phyloP scores from a whole-genome alignment of 768 basidiomycete genomes.

The Leccinum boreale region DNA sequence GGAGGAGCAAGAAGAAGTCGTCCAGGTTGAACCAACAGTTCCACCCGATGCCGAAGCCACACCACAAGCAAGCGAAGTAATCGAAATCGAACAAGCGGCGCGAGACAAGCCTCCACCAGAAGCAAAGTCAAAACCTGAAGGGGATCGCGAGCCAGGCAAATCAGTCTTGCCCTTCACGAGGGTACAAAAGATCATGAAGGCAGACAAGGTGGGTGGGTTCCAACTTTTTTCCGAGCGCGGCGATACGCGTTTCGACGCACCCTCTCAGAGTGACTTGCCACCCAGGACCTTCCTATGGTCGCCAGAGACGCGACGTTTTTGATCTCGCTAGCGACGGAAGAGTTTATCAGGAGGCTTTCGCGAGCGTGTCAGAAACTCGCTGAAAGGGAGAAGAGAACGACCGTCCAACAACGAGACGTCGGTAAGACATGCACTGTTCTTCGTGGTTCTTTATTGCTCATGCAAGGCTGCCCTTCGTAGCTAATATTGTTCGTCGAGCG shows the following conservation, averaged over 20 bases:
- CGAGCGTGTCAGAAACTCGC: conserved; percentile 72
- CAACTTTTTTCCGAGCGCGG: background rate
- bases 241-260: background rate
- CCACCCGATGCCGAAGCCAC: conserved; percentile 4
- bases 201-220: conserved; percentile 60
- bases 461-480: conserved; percentile 34
- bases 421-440: conserved; percentile 43
- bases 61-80: conserved; percentile 1
- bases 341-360: conserved; percentile 75
- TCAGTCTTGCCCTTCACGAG: conserved; percentile 72
- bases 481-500: conserved; percentile 56
- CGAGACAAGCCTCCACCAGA: conserved; percentile 10
- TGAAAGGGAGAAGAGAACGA: conserved; percentile 65
- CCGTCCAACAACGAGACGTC: conserved; percentile 76
- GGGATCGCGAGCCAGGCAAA: conserved; percentile 53
- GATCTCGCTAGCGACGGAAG: conserved; percentile 82
- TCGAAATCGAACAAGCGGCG: background rate
- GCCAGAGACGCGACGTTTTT: conserved; percentile 76
- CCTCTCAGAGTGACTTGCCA: background rate
- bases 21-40: conserved; percentile 1
- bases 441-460: background rate
- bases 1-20: background rate
- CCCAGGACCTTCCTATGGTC: conserved; percentile 71
- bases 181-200: conserved; percentile 83
- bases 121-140: conserved; percentile 20